Conservation (phyloP, 257 asterid species). For the Solanum appendiculatum region DNA sequence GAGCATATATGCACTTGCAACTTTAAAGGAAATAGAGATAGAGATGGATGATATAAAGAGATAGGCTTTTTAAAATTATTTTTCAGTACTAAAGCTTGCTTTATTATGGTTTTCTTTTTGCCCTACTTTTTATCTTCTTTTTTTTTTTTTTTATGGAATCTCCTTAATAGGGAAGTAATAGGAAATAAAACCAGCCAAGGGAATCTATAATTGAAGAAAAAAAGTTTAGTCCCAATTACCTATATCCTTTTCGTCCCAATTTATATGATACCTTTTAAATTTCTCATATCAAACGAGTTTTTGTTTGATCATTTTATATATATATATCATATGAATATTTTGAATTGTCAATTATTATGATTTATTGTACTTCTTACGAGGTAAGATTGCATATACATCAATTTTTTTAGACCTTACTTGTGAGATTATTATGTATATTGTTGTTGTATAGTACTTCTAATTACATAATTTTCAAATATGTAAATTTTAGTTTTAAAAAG, state of each 20-base stretch:
- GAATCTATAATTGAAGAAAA: conserved; percentile 17
- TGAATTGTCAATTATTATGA: neutral
- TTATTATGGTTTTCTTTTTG: conserved; percentile 35
- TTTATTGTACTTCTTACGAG: neutral
- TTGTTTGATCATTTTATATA: neutral
- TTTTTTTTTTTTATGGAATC: neutral
- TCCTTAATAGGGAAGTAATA: neutral
- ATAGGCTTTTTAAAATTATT: conserved; percentile 16
- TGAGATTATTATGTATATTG: neutral
- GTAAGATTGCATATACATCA: too few relatives aligned
- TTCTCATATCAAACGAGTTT: neutral
- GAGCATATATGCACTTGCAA: neutral
- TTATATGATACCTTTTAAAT: neutral
- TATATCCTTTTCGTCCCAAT: neutral
- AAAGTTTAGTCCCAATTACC: neutral
- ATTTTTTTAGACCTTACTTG: too few relatives aligned
- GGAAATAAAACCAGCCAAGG: conserved; percentile 39
- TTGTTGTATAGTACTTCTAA: neutral
- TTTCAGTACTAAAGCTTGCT: conserved; percentile 25
- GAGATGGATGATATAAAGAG: neutral
- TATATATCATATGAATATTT: neutral
- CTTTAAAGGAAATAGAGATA: conserved; percentile 11
- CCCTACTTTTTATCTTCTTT: neutral
- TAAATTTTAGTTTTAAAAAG: neutral
- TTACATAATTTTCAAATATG: neutral